Base-by-base conservation (phyloP, 257 asterid species). In the Thymus quinquecostatus region DNA sequence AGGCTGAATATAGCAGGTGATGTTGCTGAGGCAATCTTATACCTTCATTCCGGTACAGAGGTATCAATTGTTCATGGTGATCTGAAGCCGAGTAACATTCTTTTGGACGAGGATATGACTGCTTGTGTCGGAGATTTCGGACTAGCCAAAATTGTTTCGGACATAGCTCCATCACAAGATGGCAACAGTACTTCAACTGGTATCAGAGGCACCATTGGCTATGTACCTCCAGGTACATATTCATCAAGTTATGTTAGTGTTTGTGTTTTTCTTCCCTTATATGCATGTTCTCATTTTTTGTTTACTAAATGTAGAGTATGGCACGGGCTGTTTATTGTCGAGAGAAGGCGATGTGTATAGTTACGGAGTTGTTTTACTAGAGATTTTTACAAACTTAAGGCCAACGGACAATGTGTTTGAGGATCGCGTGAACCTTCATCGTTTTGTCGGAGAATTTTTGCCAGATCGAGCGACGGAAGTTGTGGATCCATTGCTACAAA, bases 181-280 rank as follows among this genome's bases (percentile, higher is more conserved):
- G 30, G 63, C 41, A 30, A 32, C 3, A 57, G 63, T 32, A 21
- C 21, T 21, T 57, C 63, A 0, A 10, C 30, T 30, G 63, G 41
- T 6, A 57, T 57, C 14, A 57, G 32, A 9, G 63, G 63, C 5
- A 57, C 63, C 63, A 30, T 57, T 9, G 63, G 63, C 41, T 57
- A 32, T 57, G 21, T 57, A 8, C 41, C 63, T 29, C 41, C 40
- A 57, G 63, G 63, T 55, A 55, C 9, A 7, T 7, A 10, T n/a
- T 53, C 10, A 7, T 6, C 21, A 14, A 21, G 21, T 21, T 21
- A 21, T 21, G 21, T 21, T 21, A 21, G 1, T 51, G 6, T 21
- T 2, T 36, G 5, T 36, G 40, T 2, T 36, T 36, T 36, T 36
- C 3, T 2, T 36, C 3, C 40, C 30, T 14, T 0, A 21, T 7